Evolutionary conservation across 1,284 basidiomycete species (phyloP).

Genomic region (Athelia psychrophila): DNA sequence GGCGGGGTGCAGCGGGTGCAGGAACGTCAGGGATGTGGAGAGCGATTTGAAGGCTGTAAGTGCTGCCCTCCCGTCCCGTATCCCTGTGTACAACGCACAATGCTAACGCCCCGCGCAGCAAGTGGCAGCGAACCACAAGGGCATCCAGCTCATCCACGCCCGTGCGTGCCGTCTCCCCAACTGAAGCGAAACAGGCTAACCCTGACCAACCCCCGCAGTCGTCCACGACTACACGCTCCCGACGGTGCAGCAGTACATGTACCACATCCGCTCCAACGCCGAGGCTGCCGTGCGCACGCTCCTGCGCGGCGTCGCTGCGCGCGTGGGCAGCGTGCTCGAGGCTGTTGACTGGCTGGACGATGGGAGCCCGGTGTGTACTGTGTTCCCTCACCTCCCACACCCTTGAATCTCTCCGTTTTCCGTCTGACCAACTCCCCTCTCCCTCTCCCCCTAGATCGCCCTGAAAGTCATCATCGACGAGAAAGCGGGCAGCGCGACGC

Average conservation of each 20-base stretch:
- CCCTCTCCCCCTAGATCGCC: constrained; percentile 61
- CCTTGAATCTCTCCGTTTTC: no score
- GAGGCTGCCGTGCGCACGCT: constrained; percentile 87
- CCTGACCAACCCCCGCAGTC: constrained; percentile 38
- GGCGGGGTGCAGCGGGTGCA: constrained; percentile 79
- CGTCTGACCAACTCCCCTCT: no score
- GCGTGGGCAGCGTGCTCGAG: constrained; percentile 63
- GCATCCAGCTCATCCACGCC: constrained; percentile 77
- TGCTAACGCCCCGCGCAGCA: constrained; percentile 48
- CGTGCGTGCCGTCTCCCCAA: constrained; percentile 40
- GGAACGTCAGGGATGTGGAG: constrained; percentile 87
- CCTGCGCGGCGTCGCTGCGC: constrained; percentile 73
- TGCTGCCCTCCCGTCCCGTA: constrained; percentile 11
- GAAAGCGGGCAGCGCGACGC: constrained; percentile 73
- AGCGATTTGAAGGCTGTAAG: constrained; percentile 88
- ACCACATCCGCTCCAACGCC: constrained; percentile 87
- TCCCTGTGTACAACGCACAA: constrained; percentile 1
- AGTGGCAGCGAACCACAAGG: constrained; percentile 96
- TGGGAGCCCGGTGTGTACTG: constrained; percentile 67
- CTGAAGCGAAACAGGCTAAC: no score
- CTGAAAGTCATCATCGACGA: constrained; percentile 82
- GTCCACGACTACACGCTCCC: constrained; percentile 85
- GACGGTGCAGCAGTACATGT: constrained; percentile 93
- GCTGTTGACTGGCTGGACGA: constrained; percentile 86
- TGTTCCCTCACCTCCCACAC: background rate